Conservation (phyloP, 2,329 filamentous ascomycete species). For the Arthroderma uncinatum region DNA sequence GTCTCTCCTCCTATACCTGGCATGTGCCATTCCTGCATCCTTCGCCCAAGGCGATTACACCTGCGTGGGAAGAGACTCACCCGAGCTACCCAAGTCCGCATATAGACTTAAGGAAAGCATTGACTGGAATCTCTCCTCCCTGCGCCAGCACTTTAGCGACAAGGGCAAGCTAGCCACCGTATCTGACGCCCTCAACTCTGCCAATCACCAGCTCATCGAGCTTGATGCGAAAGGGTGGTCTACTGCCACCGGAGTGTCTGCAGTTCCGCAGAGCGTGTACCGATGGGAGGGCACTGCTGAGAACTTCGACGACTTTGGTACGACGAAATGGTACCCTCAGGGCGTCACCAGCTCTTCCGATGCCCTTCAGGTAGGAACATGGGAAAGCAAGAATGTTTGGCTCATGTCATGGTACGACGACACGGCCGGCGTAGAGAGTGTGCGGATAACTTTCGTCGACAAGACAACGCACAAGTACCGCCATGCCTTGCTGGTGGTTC, state of each 20-base stretch:
- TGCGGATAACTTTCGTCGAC: constrained; percentile 27
- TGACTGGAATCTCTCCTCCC: not conserved
- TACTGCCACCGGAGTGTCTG: not conserved
- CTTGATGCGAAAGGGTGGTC: not conserved
- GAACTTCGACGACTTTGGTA: constrained; percentile 24
- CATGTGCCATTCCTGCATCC: too few relatives aligned
- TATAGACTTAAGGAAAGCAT: not conserved
- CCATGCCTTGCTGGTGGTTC: constrained; percentile 28
- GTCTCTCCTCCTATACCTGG: too few relatives aligned
- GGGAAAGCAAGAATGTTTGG: constrained; percentile 26
- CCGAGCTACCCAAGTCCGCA: not conserved
- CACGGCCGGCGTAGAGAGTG: constrained; percentile 19
- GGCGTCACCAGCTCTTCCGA: constrained; percentile 29
- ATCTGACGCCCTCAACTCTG: constrained; percentile 10
- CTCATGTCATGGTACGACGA: constrained; percentile 28
- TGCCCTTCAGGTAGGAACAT: constrained; percentile 22
- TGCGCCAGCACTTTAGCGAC: not conserved
- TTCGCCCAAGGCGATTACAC: too few relatives aligned
- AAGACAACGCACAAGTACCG: constrained; percentile 23
- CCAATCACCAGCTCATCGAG: constrained; percentile 15
- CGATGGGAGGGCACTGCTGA: constrained; percentile 12
- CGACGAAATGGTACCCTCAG: constrained; percentile 27
- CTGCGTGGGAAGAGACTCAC: not conserved
- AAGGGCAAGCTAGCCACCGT: not conserved
- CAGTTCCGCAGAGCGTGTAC: constrained; percentile 6